phyloP scores from a whole-genome alignment of 768 basidiomycete species.

The Strobilomyces dryophilus region DNA sequence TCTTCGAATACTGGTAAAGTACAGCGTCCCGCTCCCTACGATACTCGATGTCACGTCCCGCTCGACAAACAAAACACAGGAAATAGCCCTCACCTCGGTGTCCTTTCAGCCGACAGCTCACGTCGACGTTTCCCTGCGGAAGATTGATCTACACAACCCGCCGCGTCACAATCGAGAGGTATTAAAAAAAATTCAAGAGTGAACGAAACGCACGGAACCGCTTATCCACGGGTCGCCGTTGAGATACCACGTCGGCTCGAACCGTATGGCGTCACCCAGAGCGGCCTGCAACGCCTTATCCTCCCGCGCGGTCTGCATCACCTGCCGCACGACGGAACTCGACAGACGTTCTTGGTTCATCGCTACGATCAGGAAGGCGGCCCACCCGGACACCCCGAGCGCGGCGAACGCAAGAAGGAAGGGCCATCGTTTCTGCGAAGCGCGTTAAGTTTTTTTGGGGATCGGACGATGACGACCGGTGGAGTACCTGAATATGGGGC shows the following conservation, averaged over 20 bases:
- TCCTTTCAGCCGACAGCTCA: slow-evolving; percentile 73
- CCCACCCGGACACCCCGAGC: slow-evolving; percentile 61
- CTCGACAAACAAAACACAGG: background rate
- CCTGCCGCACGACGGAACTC: slow-evolving; percentile 66
- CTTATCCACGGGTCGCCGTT: slow-evolving; percentile 72
- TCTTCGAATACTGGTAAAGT: slow-evolving; percentile 80
- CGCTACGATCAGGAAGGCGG: slow-evolving; percentile 60
- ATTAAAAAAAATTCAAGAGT: too few species aligned
- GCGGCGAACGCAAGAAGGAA: slow-evolving; percentile 44
- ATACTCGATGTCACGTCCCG: background rate
- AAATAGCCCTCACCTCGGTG: slow-evolving; percentile 49
- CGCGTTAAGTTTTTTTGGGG: background rate
- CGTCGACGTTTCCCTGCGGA: slow-evolving; percentile 71
- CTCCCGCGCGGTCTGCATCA: slow-evolving; percentile 56
- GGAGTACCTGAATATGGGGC: slow-evolving; percentile 39
- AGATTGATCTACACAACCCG: slow-evolving; percentile 53
- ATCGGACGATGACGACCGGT: background rate
- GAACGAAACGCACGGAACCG: slow-evolving; percentile 52
- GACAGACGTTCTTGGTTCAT: slow-evolving; percentile 77
- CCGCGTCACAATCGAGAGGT: too few species aligned
- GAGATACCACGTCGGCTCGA: slow-evolving; percentile 45
- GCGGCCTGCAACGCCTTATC: slow-evolving; percentile 45
- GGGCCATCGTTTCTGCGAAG: slow-evolving; percentile 50
- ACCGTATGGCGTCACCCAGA: slow-evolving; percentile 55
- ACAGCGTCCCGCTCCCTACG: slow-evolving; percentile 68